A percentile compares a stretch with the other conserved stretches of the same genome.
Conservation (phyloP, 768 basidiomycete genomes). For the Phylloporus sp. region DNA sequence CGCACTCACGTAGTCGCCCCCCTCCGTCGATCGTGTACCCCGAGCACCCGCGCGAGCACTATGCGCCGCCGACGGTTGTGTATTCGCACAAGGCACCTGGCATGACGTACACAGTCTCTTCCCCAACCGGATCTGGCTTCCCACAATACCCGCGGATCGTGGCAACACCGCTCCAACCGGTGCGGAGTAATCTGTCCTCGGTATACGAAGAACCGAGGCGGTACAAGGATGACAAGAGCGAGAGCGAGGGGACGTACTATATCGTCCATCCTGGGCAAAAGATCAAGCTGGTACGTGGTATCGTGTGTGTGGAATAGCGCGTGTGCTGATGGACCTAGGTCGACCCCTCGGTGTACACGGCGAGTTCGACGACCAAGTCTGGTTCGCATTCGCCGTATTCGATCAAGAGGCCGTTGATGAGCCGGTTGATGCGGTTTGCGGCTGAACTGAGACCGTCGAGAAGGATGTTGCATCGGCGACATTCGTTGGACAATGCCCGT, state of each 20-base stretch:
- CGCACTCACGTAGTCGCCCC: constrained; percentile 37
- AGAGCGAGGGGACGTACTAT: constrained; percentile 52
- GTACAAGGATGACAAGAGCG: neutral
- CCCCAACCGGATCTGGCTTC: constrained; percentile 39
- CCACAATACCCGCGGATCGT: constrained; percentile 42
- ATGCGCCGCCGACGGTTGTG: constrained; percentile 57
- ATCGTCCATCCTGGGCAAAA: constrained; percentile 74
- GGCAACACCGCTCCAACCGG: constrained; percentile 40
- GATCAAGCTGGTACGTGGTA: constrained; percentile 68
- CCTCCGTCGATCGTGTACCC: constrained; percentile 62
- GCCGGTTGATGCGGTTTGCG: constrained; percentile 53
- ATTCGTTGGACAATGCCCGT: constrained; percentile 42
- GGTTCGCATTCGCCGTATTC: constrained; percentile 41
- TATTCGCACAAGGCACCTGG: constrained; percentile 55
- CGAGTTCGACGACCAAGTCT: constrained; percentile 56
- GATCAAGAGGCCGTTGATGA: constrained; percentile 57
- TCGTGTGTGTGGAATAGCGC: constrained; percentile 5
- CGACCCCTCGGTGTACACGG: constrained; percentile 52
- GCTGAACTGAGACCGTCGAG: constrained; percentile 41
- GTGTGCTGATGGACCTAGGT: constrained; percentile 34
- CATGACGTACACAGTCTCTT: constrained; percentile 69
- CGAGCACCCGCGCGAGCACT: constrained; percentile 47
- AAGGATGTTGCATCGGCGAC: constrained; percentile 44
- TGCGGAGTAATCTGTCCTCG: constrained; percentile 33
- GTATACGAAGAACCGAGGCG: constrained; percentile 38